These are phyloP conservation scores for Astrothelium macrocarpum DNA, from an alignment of 495 filamentous ascomycete genomes.

Conservation along the genomic window DNA sequence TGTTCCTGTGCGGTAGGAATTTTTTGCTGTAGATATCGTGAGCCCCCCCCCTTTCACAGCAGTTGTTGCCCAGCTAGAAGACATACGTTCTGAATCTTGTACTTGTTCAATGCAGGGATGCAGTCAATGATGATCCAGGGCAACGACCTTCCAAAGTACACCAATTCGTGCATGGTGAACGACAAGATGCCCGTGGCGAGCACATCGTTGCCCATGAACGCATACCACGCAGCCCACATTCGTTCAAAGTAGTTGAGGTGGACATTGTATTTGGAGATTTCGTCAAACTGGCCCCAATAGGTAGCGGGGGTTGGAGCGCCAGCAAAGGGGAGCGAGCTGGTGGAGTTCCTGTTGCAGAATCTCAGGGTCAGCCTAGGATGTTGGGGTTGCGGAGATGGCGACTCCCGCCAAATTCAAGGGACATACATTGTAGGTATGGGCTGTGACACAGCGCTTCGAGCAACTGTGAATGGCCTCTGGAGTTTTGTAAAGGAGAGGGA, in stretches of 20 bases:
- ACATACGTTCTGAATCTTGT: conserved; percentile 85
- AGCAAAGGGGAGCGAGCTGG: conserved; percentile 18
- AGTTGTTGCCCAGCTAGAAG: not conserved
- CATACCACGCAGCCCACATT: conserved; percentile 91
- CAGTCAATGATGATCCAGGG: conserved; percentile 91
- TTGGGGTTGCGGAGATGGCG: not conserved
- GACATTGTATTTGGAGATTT: conserved; percentile 78
- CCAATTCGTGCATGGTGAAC: conserved; percentile 84
- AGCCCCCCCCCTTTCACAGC: conserved; percentile 1
- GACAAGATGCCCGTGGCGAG: conserved; percentile 95
- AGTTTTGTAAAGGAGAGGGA: not conserved
- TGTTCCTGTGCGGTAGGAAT: conserved; percentile 83
- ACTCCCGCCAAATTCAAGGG: not conserved
- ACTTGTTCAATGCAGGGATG: conserved; percentile 77
- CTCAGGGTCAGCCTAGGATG: not conserved
- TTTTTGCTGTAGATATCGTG: conserved; percentile 53
- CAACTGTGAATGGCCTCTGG: not conserved
- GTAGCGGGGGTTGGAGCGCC: conserved; percentile 23
- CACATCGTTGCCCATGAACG: conserved; percentile 97
- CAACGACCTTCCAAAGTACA: conserved; percentile 88
- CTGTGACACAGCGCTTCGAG: not conserved
- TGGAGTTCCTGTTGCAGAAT: conserved; percentile 15
- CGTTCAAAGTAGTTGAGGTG: conserved; percentile 75
- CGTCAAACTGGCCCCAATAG: conserved; percentile 76
- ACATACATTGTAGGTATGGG: not conserved